Evolutionary conservation across 768 basidiomycete species (phyloP).

Genomic region (Lactarius evosmus): DNA sequence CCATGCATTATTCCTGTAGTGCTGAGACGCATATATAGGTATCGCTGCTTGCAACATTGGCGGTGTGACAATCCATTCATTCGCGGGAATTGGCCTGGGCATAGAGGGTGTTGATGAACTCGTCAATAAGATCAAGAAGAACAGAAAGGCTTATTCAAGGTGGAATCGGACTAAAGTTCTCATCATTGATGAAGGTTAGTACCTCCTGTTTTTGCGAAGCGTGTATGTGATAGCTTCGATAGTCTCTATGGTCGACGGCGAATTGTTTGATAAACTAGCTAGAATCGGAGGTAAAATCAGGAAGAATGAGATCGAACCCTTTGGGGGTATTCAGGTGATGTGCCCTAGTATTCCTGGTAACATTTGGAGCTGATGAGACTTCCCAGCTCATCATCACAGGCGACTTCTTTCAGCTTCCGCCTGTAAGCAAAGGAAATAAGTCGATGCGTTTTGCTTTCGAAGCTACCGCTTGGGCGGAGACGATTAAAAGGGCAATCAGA

Average conservation of each 20-base stretch:
- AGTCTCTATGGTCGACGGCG: slow-evolving; percentile 99
- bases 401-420: slow-evolving; percentile 98
- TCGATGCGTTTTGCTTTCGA: slow-evolving; percentile 89
- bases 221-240: slow-evolving; percentile 7
- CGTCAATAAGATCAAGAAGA: slow-evolving; percentile 65
- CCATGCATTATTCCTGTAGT: background rate
- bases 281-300: slow-evolving; percentile 63
- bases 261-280: slow-evolving; percentile 87
- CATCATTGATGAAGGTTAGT: slow-evolving; percentile 75
- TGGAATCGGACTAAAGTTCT: slow-evolving; percentile 86
- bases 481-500: slow-evolving; percentile 82
- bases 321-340: slow-evolving; percentile 88
- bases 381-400: slow-evolving; percentile 84
- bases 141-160: slow-evolving; percentile 74
- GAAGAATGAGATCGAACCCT: slow-evolving; percentile 57
- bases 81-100: slow-evolving; percentile 90
- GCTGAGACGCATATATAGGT: slow-evolving; percentile 39
- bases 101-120: slow-evolving; percentile 60
- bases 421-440: slow-evolving; percentile 64
- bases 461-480: slow-evolving; percentile 68
- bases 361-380: background rate
- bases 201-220: slow-evolving; percentile 9
- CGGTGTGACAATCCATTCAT: slow-evolving; percentile 92
- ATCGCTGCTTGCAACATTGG: slow-evolving; percentile 99
- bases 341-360: background rate